These are phyloP conservation scores for Dendrobium officinale DNA, from an alignment of 106 monocot genomes.

Conservation along the genomic window DNA sequence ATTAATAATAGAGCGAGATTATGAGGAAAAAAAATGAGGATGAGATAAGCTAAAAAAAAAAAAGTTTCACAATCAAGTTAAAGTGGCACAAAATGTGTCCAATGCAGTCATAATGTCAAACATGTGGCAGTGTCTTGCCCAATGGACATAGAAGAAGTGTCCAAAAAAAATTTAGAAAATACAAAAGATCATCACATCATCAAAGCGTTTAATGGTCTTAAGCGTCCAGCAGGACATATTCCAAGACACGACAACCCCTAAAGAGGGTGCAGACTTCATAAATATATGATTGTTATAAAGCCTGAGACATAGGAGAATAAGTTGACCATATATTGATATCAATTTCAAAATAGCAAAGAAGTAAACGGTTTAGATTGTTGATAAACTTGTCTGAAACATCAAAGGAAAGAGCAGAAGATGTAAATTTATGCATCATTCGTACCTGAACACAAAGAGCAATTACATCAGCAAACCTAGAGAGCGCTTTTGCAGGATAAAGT, in stretches of 20 bases:
- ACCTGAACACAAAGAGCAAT: constrained; percentile 29
- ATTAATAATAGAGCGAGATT: background rate
- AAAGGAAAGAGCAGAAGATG: background rate
- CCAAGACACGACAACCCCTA: background rate
- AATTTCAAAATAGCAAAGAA: background rate
- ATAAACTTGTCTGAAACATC: background rate
- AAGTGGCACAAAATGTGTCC: background rate
- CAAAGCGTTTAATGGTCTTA: background rate
- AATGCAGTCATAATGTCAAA: background rate
- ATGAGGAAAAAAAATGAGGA: background rate
- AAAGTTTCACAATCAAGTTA: background rate
- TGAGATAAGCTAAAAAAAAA: background rate
- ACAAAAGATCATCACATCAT: background rate
- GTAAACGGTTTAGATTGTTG: background rate
- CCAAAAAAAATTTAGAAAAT: background rate
- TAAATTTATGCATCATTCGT: background rate
- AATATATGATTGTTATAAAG: background rate
- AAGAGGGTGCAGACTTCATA: background rate
- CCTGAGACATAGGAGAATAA: background rate
- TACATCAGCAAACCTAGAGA: constrained; percentile 25
- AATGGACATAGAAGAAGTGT: background rate
- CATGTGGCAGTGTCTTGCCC: background rate
- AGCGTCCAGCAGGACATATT: background rate
- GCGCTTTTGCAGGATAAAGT: constrained; percentile 25
- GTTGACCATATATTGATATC: background rate